Conservation (phyloP, 306 rosid genomes). For the Casuarina cunninghamiana region DNA sequence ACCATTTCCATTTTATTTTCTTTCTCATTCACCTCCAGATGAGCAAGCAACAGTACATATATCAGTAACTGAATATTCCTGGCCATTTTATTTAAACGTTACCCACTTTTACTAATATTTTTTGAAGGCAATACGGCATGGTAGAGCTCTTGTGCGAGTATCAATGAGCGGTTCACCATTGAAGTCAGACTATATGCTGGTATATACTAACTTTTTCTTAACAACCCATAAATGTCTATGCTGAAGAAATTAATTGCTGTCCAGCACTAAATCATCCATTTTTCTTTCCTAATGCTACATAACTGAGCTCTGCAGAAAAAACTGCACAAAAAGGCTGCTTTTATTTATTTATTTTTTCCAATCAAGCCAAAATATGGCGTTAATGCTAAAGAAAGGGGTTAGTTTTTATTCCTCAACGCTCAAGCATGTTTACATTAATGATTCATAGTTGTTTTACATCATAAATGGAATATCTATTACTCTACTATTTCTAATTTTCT, state of each 20-base stretch:
- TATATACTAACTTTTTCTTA: slow-evolving; percentile 32
- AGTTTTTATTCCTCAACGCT: slow-evolving; percentile 10
- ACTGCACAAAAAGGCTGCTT: no score
- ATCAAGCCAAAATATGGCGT: no score
- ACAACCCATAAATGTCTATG: slow-evolving; percentile 4
- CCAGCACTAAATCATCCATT: neutral
- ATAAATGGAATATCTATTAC: neutral
- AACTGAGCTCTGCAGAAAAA: neutral
- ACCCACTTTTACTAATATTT: slow-evolving; percentile 26
- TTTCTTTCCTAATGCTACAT: neutral
- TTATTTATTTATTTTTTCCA: no score
- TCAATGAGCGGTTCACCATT: slow-evolving; percentile 54
- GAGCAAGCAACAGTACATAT: slow-evolving; percentile 3
- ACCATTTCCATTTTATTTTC: neutral
- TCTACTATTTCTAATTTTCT: neutral
- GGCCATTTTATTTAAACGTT: slow-evolving; percentile 22
- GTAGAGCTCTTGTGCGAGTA: slow-evolving; percentile 80
- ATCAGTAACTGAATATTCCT: slow-evolving; percentile 16
- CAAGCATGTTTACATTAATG: slow-evolving; percentile 14
- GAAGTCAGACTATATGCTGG: slow-evolving; percentile 86
- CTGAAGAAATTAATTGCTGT: neutral
- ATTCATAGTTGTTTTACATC: slow-evolving; percentile 16
- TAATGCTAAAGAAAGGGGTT: neutral
- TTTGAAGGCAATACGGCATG: slow-evolving; percentile 76
- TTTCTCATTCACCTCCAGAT: neutral